Percentiles rank a stretch among this genome's conserved stretches.
Conservation (phyloP, 345 rosid species). For the Aquilaria sinensis region DNA sequence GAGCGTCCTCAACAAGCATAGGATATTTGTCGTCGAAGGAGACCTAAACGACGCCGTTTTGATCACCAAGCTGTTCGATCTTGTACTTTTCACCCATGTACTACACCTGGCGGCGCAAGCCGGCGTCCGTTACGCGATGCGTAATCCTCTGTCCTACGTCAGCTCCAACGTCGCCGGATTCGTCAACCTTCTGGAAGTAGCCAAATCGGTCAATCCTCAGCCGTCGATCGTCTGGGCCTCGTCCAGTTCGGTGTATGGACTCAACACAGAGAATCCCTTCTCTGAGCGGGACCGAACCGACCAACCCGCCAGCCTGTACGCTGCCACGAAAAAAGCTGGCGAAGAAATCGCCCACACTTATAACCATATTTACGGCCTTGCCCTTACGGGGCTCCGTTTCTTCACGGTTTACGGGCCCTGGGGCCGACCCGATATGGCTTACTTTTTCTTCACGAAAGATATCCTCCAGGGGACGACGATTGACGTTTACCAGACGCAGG, state of each 20-base stretch:
- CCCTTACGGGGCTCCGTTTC: conserved; percentile 1
- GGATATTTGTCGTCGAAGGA: conserved; percentile 65
- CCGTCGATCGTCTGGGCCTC: conserved; percentile 88
- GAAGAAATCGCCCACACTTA: conserved; percentile 8
- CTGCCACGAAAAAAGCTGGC: conserved; percentile 27
- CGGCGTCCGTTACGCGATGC: conserved; percentile 89
- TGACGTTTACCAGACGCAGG: not conserved
- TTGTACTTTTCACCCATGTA: conserved; percentile 73
- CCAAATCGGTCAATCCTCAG: conserved; percentile 67
- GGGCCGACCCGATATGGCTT: conserved; percentile 6
- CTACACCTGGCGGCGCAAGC: conserved; percentile 93
- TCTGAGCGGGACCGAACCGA: conserved; percentile 72
- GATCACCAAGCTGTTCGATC: conserved; percentile 64
- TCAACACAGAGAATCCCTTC: conserved; percentile 77
- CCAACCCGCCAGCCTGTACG: conserved; percentile 87
- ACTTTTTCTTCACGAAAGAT: conserved; percentile 3
- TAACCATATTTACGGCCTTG: conserved; percentile 1
- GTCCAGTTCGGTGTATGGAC: conserved; percentile 81
- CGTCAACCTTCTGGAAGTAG: conserved; percentile 62
- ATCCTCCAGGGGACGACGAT: not conserved
- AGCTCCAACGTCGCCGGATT: conserved; percentile 78
- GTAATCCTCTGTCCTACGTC: conserved; percentile 77
- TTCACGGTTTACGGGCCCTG: conserved; percentile 7
- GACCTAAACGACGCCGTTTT: conserved; percentile 63
- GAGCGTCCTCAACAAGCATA: conserved; percentile 38